Evolutionary conservation across 2,329 filamentous ascomycete species (phyloP).

Genomic region (Coleophoma cylindrospora): DNA sequence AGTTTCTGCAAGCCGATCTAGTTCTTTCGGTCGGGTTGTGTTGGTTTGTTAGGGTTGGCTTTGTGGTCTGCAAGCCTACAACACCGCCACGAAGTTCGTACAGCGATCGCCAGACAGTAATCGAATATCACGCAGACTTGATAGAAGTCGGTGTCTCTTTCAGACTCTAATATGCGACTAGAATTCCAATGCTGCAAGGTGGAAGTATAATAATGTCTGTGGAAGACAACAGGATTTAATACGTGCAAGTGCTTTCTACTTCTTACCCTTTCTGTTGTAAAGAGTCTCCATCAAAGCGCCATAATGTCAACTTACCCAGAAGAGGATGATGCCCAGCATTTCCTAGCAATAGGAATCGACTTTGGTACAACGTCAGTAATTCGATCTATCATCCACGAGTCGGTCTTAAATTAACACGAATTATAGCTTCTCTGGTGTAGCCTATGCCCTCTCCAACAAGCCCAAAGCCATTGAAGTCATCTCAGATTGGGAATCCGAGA

Average conservation of each 20-base stretch:
- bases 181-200: not conserved
- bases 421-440: conserved; percentile 4
- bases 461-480: conserved; percentile 1
- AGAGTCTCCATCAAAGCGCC: not conserved
- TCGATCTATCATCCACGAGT: not conserved
- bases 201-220: not conserved
- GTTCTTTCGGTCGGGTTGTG: too few species aligned
- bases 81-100: too few species aligned
- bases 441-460: conserved; percentile 3
- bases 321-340: not conserved
- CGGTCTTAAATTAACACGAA: not conserved
- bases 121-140: too few species aligned
- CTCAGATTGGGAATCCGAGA: conserved; percentile 1
- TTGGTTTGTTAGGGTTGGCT: too few species aligned
- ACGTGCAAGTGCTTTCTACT: not conserved
- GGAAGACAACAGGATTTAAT: not conserved
- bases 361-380: conserved; percentile 6
- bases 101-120: too few species aligned
- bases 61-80: too few species aligned
- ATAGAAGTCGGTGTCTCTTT: not conserved
- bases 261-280: not conserved
- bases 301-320: not conserved
- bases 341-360: conserved; percentile 6
- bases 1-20: too few species aligned
- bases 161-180: not conserved